phyloP scores from a whole-genome alignment of 2,329 filamentous ascomycete species.

The Coniochaeta ligniaria region DNA sequence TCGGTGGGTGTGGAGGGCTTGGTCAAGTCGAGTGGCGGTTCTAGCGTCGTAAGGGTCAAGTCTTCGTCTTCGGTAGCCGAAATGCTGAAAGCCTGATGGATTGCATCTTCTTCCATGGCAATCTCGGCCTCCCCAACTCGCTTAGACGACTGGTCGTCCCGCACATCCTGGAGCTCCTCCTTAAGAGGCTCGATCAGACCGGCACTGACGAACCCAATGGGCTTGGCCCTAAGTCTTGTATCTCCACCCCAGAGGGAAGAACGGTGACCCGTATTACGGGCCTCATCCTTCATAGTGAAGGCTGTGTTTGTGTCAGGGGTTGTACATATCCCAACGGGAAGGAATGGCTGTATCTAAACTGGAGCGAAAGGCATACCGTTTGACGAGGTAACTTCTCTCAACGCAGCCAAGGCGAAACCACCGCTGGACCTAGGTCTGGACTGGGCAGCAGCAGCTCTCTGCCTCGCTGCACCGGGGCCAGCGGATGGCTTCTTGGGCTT shows the following conservation, averaged over 20 bases:
- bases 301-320: constrained; percentile 14
- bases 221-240: constrained; percentile 37
- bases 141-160: not conserved
- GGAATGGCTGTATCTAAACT: not conserved
- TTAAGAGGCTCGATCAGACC: constrained; percentile 43
- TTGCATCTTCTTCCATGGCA: not conserved
- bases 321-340: not conserved
- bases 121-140: not conserved
- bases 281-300: constrained; percentile 39
- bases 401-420: constrained; percentile 6
- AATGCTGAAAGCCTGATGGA: not conserved
- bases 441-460: not conserved
- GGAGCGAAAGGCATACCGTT: constrained; percentile 6
- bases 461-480: not conserved
- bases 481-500: not conserved
- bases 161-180: constrained; percentile 13
- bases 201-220: constrained; percentile 46
- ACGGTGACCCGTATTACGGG: constrained; percentile 41
- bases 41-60: not conserved
- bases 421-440: not conserved
- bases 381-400: constrained; percentile 2
- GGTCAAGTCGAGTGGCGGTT: not conserved
- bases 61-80: not conserved
- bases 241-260: constrained; percentile 29
- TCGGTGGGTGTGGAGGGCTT: not conserved